These are phyloP conservation scores for Simplicillium aogashimaense DNA, from an alignment of 2,329 filamentous ascomycete species.

Conservation along the genomic window DNA sequence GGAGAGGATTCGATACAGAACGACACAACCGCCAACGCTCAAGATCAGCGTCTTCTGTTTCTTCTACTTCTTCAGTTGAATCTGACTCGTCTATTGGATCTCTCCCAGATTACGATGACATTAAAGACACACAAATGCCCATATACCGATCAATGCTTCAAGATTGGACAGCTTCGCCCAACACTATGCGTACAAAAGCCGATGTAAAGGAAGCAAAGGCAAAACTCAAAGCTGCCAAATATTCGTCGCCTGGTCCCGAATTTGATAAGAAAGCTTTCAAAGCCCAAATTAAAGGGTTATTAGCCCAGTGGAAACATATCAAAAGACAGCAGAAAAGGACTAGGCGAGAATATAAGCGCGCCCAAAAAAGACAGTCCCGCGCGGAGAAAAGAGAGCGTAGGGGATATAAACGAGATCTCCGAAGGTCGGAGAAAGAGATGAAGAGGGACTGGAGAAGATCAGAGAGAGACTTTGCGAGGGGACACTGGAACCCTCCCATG, in stretches of 20 bases:
- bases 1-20: neutral
- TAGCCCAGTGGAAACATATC: slow-evolving; percentile 29
- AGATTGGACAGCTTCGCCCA: slow-evolving; percentile 39
- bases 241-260: slow-evolving; percentile 1
- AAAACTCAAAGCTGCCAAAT: slow-evolving; percentile 31
- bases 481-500: slow-evolving; percentile 8
- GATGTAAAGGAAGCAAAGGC: slow-evolving; percentile 29
- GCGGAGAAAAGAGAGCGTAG: slow-evolving; percentile 20
- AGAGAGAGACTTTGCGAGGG: slow-evolving; percentile 16
- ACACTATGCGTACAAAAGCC: slow-evolving; percentile 36
- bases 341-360: slow-evolving; percentile 20
- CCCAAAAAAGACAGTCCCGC: slow-evolving; percentile 16
- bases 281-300: slow-evolving; percentile 33
- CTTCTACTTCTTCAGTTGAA: slow-evolving; percentile 21
- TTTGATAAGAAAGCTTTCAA: slow-evolving; percentile 23
- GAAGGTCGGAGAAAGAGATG: slow-evolving; percentile 18
- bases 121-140: slow-evolving; percentile 37
- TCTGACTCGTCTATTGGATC: slow-evolving; percentile 37
- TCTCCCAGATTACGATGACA: slow-evolving; percentile 42
- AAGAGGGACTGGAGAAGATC: slow-evolving; percentile 10
- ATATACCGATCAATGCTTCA: slow-evolving; percentile 31
- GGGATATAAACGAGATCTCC: slow-evolving; percentile 16
- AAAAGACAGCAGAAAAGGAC: slow-evolving; percentile 18
- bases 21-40: slow-evolving; percentile 9
- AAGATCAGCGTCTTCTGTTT: slow-evolving; percentile 24